These are phyloP conservation scores for Aeschynomene evenia DNA, from an alignment of 306 rosid species.

Conservation along the genomic window DNA sequence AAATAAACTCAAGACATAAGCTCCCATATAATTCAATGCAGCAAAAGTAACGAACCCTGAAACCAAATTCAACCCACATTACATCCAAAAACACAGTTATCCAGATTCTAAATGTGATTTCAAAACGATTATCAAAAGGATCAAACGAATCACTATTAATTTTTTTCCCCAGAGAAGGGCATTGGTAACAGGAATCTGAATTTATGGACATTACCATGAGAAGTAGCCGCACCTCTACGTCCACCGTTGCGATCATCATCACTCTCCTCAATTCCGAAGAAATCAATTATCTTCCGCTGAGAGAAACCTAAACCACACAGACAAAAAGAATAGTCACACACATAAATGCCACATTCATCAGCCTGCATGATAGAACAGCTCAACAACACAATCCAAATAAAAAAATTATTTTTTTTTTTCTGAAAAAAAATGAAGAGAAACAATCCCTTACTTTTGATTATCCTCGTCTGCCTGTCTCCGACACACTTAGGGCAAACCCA, in stretches of 20 bases:
- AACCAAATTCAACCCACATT: conserved; percentile 29
- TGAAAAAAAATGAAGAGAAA: background rate
- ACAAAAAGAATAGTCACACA: background rate
- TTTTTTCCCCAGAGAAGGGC: background rate
- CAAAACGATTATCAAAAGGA: background rate
- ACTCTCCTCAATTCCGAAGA: conserved; percentile 63
- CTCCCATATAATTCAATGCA: background rate
- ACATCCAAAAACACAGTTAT: background rate
- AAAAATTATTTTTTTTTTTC: too few species aligned
- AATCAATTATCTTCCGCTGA: conserved; percentile 69
- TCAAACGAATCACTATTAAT: background rate
- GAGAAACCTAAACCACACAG: conserved; percentile 50
- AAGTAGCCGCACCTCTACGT: conserved; percentile 25
- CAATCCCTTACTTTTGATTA: conserved; percentile 54
- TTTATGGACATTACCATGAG: conserved; percentile 47
- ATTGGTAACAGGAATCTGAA: background rate
- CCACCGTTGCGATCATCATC: background rate
- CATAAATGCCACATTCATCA: conserved; percentile 35
- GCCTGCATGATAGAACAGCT: conserved; percentile 3
- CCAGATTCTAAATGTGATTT: background rate
- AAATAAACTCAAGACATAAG: background rate
- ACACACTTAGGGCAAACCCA: conserved; percentile 79
- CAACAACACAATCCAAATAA: background rate
- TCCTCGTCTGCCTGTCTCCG: conserved; percentile 37
- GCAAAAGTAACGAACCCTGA: background rate